Evolutionary conservation across 2,329 filamentous ascomycete genomes (phyloP), one percentile per base, ranked within the genome.

Genomic region (Stachybotrys elegans): DNA sequence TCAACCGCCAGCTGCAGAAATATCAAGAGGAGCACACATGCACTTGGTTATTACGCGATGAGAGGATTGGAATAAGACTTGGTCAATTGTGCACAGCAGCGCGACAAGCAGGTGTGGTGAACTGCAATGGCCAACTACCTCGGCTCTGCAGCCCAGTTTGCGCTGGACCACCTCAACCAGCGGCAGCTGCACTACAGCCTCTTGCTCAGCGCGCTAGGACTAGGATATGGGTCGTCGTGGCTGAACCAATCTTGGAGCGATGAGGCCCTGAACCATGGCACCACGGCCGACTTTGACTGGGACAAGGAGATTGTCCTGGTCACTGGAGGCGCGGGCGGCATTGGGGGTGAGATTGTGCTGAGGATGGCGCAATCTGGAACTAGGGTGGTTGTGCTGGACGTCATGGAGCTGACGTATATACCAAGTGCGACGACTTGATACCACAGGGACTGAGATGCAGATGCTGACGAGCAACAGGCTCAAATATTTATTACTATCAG

Each of bases 261-360:
- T 19, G n/a, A 29, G 5, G 43, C 37, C 7, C 40, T 62, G 20
- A 60, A 68, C 46, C 67, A 69, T 47, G 73, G 67, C 63, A 64
- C 52, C 0, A 58, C 50, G 7, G 71, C 72, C 45, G 54, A 51
- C 14, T 76, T 73, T 57, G 63, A 71, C 40, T 83, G 78, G 76
- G 57, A 64, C 17, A 68, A 69, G 32, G 78, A 83, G 59, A 67
- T 82, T 40, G 71, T 79, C 3, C 63, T 83, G 25, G 69, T 83
- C 11, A 82, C 79, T 0, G 80, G 81, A 3, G 79, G 80, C 2
- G 75, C 75, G 39, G 72, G 75, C 44, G 80, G 79, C 0, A 82
- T 84, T 54, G 79, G 81, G 9, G 71, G 69, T 42, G 61, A 69
- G 9, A 69, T 80, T 3, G 77, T 78, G 4, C 62, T 69, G 42